These are phyloP conservation scores for Cryphonectria japonica DNA, from an alignment of 2,329 filamentous ascomycete genomes.

Conservation along the genomic window DNA sequence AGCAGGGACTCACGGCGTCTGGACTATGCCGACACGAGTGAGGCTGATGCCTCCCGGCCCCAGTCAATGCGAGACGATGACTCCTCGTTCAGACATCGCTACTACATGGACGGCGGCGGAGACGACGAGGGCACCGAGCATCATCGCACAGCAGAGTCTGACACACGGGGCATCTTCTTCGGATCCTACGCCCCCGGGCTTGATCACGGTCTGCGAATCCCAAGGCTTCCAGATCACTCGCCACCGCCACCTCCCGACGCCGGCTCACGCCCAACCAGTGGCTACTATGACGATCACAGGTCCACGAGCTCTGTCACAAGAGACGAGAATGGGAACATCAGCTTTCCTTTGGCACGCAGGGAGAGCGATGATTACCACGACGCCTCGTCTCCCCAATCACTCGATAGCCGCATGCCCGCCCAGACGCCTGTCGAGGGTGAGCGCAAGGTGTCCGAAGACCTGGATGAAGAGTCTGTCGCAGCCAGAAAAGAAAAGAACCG, in stretches of 20 bases:
- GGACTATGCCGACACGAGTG: constrained; percentile 44
- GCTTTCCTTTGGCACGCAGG: constrained; percentile 48
- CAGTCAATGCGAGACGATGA: constrained; percentile 28
- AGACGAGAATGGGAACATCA: constrained; percentile 48
- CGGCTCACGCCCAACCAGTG: constrained; percentile 40
- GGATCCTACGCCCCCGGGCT: constrained; percentile 42
- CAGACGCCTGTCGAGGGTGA: constrained; percentile 45
- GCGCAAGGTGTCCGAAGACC: constrained; percentile 37
- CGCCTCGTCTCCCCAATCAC: constrained; percentile 50
- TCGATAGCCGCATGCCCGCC: constrained; percentile 45
- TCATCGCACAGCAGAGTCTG: constrained; percentile 54
- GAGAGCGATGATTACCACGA: constrained; percentile 52
- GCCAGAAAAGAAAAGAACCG: constrained; percentile 66
- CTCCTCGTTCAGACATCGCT: constrained; percentile 21
- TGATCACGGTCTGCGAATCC: constrained; percentile 31
- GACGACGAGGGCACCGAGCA: constrained; percentile 27
- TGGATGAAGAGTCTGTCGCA: constrained; percentile 46
- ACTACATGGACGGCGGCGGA: constrained; percentile 17
- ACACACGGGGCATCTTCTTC: constrained; percentile 55
- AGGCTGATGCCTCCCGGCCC: constrained; percentile 40
- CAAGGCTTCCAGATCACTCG: constrained; percentile 51
- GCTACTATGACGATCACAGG: constrained; percentile 48
- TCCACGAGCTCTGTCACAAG: constrained; percentile 46
- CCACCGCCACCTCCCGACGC: constrained; percentile 53
- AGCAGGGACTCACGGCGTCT: constrained; percentile 29